Base-by-base conservation (phyloP, 306 rosid genomes). In the Cotoneaster glaucophyllus region DNA sequence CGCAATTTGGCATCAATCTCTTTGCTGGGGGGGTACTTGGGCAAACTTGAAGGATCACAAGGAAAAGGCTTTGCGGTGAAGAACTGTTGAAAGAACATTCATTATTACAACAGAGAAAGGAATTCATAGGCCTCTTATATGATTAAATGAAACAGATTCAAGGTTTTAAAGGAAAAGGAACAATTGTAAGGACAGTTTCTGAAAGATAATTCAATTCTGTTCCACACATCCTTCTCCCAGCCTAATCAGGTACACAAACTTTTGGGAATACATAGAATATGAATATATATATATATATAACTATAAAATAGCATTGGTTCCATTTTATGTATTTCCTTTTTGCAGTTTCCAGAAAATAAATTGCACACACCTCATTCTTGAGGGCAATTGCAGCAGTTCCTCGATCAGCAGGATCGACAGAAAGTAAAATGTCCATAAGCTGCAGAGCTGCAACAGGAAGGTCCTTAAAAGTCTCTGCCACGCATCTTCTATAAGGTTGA, bases 11-110 rank as follows among this genome's bases (percentile, higher is more conserved):
- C 86, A 84, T 94, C 95, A 34, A 94, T 94, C 87, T 94, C 98
- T 87, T 94, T 94, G 87, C 95, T 87, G 34, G 97, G 97, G 71
- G 95, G 96, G 85, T 90, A 94, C 81, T 86, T 92, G 50, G 97
- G 98, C 77, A 94, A 85, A 77, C 84, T 87, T 79, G 97, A 90
- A 70, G 97, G 93, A 79, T 92, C 91, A 58, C 98, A 94, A 50
- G 98, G 87, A 76, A 81, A 83, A 65, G 98, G 97, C 72, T 86
- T 83, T 73, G 78, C 73, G n/a, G 89, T 79, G 77, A 95, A 95
- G 86, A 86, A 95, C 98, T 95, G 88, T 25, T 67, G 78, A 64
- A 58, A 69, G 28, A 87, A 70, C 22, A 37, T n/a, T 37, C 4
- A 39, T 56, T n/a, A 56, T 56, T n/a, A 67, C n/a, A n/a, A 67